Evolutionary conservation across 1,284 basidiomycete species (phyloP).

Genomic region (Athelia sp.): DNA sequence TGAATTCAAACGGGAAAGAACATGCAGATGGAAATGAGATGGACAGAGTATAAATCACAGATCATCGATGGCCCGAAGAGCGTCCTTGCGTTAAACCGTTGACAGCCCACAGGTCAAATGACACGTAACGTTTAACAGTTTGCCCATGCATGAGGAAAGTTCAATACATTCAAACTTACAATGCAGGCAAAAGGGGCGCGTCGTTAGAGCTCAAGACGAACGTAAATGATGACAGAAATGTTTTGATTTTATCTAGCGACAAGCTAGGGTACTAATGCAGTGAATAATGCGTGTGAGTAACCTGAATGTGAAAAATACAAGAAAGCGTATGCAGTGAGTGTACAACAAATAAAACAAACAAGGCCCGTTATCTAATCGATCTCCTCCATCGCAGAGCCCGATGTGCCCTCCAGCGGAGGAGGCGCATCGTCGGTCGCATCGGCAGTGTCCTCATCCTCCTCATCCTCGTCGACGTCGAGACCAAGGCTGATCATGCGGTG

Average conservation of each 20-base stretch:
- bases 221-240: not conserved
- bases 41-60: too few species aligned
- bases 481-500: constrained; percentile 94
- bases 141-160: too few species aligned
- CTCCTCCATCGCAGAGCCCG: constrained; percentile 81
- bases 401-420: constrained; percentile 47
- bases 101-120: too few species aligned
- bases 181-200: too few species aligned
- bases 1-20: too few species aligned
- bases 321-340: not conserved
- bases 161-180: too few species aligned
- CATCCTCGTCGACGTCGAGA: constrained; percentile 79
- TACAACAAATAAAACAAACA: not conserved
- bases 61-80: too few species aligned
- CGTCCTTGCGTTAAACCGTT: too few species aligned
- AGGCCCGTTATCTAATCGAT: constrained; percentile 53
- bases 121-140: too few species aligned
- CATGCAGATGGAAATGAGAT: too few species aligned
- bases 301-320: not conserved
- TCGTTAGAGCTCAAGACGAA: not conserved
- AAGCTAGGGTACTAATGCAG: not conserved
- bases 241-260: not conserved
- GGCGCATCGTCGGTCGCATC: constrained; percentile 37
- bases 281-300: not conserved
- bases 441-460: constrained; percentile 58